Base-by-base conservation (phyloP, 768 basidiomycete species). In the Gelatoporia subvermispora region DNA sequence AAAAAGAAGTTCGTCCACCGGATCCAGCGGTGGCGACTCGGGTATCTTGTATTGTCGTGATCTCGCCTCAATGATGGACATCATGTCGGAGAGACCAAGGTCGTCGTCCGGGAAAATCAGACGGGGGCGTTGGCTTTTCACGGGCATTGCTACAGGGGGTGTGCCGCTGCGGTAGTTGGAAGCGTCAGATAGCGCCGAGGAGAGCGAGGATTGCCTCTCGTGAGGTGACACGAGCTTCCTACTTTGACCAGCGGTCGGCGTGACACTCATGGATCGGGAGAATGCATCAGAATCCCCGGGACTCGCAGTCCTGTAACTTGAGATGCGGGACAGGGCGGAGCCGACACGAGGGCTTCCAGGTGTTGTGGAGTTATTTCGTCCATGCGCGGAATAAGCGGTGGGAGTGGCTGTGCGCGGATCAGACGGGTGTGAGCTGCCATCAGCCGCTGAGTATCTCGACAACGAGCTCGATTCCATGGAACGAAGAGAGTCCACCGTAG, bases 11-110 rank as follows among this genome's bases (percentile, higher is more conserved):
- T 82, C 84, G 44, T 88, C 87, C 18, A 85, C 79, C n/a, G 79
- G 75, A 51, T 88, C 75, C 52, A 81, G 55, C 17, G 71, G 71
- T 17, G 63, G 54, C n/a, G 71, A 67, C 24, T 50, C 53, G 43
- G 35, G 67, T 65, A 36, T 59, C 43, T 60, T 63, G 48, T 65
- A 72, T 25, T 63, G 58, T 35, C 65, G 61, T 21, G 80, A 82
- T 28, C 75, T 74, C 34, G 77, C 75, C 64, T 93, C 85, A 47
- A 96, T 92, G 37, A 94, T 74, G 21, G 89, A 85, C 77, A 96
- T 77, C 89, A 96, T 93, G 44, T 83, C 76, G 8, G 79, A 68
- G 21, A 95, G 71, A 2, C 93, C 93, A 67, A 94, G 94, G 64
- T 94, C 91, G 60, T 94, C 83, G 52, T 75, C 77, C n/a, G 79